Evolutionary conservation across 1,139 yeast genomes (phyloP), one percentile per base, ranked within the genome.

Genomic region (Saccharomyces hybrid): DNA sequence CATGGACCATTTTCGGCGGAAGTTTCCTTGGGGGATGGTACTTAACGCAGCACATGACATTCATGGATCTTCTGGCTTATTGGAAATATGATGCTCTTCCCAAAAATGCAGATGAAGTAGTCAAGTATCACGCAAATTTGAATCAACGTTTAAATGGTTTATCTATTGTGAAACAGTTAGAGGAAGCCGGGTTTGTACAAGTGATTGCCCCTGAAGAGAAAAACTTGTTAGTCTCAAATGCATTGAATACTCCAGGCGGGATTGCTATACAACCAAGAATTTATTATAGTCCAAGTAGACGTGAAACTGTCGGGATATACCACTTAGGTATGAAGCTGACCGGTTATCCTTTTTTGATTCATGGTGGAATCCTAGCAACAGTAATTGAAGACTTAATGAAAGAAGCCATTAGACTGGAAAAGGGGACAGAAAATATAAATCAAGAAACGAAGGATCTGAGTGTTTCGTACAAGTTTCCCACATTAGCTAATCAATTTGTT

Each of bases 311-410:
- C 0, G 79, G 89, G 0, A 76, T 86, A 3, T 76, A 88, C 28
- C 96, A 89, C 67, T 78, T 86, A 52, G 98, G 98, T 0, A 82
- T 85, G 65, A 79, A 79, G 59, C 72, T 90, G 42, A 84, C 95
- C 50, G 98, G 98, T 2, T 90, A 86, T 66, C 97, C 97, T 1
- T 83, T 88, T 62, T 74, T 91, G 42, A 79, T 89, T 0, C 98
- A 91, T 66, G 98, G 98, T 2, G 98, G 98, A 0, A 81, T 91
- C 48, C 71, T 91, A 42, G 96, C 95, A 8, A 85, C 96, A 0
- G 73, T 91, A 12, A 73, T 89, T 56, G 95, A 88, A 65, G 96
- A 90, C 59, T 77, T 87, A 2, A 78, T 83, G 72, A 83, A 66
- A 32, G 71, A 68, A 48, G 57, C 63, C 31, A 64, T 65, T 42